Base-by-base conservation (phyloP, 129 eudicot genomes). In the Rutidosis leptorrhynchoides region DNA sequence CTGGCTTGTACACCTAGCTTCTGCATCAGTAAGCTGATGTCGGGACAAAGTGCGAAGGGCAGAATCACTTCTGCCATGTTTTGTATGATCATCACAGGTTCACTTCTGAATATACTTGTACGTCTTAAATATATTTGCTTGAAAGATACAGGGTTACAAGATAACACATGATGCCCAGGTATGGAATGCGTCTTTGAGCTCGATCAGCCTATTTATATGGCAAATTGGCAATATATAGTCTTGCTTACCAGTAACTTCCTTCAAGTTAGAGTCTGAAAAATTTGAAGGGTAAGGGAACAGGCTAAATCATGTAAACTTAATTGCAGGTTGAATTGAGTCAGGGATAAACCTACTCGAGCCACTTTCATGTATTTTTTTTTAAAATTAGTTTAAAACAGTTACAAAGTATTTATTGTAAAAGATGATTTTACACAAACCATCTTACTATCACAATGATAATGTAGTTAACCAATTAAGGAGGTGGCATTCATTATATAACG, bases 11-110 rank as follows among this genome's bases (percentile, higher is more conserved):
- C 67, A 60, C 60, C 76, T 59, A 65, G 54, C 64, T 77, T 74
- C 73, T 59, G 74, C 75, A 61, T 29, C 67, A 70, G 52, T 28
- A 75, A 71, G 77, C 32, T 71, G 82, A 72, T 75, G 61, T 66
- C 40, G 78, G 61, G 77, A 68, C 35, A 49, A 66, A 68, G 71
- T 68, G 72, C 52, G 76, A 40, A 29, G 43, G 26, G 65, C 80
- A 25, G 75, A 76, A 56, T 74, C 80, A 74, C 40, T 43, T 68
- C 57, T 51, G 63, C 58, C 42, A 27, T 48, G 48, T 77, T 58
- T 26, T 27, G 73, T 75, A 52, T 69, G 7, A 24, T 11, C 27
- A 40, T 40, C 5, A 12, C n/a, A 40, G 46, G 46, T 40, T 40
- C n/a, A 40, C n/a, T 40, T 37, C 5, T 11, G 5, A 40, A 10